A percentile compares a stretch with the other conserved stretches of the same genome.
Conservation (phyloP, 2,329 filamentous ascomycete genomes). For the Colletotrichum sp. region DNA sequence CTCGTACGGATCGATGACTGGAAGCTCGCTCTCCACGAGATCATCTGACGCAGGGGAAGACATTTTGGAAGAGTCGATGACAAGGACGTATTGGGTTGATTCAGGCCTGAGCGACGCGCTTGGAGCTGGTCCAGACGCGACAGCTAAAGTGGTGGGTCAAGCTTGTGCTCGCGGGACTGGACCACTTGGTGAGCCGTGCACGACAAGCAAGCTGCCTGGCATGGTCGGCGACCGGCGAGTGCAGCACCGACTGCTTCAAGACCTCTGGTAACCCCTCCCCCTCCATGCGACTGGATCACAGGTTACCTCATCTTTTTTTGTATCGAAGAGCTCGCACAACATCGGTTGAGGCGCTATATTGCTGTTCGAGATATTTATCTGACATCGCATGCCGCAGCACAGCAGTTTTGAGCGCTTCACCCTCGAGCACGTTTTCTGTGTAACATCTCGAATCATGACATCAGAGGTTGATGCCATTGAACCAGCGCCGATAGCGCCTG, state of each 20-base stretch:
- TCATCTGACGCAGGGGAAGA: conserved; percentile 50
- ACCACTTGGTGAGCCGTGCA: background rate
- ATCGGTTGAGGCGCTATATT: background rate
- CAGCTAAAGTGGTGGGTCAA: conserved; percentile 16
- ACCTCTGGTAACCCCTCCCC: background rate
- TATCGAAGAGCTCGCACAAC: background rate
- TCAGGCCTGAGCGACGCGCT: background rate
- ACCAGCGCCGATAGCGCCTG: conserved; percentile 30
- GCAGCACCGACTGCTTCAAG: background rate
- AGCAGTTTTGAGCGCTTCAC: background rate
- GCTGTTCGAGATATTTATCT: background rate
- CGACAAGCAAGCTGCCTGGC: background rate
- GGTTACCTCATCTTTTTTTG: background rate
- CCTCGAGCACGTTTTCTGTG: background rate
- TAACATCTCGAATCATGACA: background rate
- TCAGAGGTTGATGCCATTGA: background rate
- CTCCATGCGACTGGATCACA: background rate
- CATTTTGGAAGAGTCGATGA: conserved; percentile 1
- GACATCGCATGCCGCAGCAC: background rate
- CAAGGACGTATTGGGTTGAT: background rate
- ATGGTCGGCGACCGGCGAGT: background rate
- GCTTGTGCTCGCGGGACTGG: background rate
- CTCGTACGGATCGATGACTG: conserved; percentile 77
- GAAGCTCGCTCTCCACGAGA: conserved; percentile 60
- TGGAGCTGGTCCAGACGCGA: conserved; percentile 12